phyloP scores from a whole-genome alignment of 2,329 filamentous ascomycete species.

The Acephala macrosclerotiorum region DNA sequence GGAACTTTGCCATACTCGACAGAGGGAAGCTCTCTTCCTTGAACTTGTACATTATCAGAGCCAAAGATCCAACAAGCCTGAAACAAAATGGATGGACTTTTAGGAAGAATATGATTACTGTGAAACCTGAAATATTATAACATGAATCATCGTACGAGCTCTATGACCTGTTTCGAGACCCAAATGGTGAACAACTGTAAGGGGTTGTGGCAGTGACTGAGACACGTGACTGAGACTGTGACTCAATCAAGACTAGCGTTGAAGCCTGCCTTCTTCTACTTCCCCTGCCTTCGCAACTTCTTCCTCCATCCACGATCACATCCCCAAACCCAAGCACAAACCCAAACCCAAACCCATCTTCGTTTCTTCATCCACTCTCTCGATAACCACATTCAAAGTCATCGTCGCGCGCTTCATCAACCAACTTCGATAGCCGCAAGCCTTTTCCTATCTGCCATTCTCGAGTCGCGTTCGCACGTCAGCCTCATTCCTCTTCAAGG shows the following conservation, averaged over 20 bases:
- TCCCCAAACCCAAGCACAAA: constrained; percentile 18
- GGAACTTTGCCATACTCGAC: not conserved
- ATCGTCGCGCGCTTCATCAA: constrained; percentile 33
- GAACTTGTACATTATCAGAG: constrained; percentile 7
- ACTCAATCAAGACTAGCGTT: constrained; percentile 14
- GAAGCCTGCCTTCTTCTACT: not conserved
- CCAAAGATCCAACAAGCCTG: not conserved
- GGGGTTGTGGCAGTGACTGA: not conserved
- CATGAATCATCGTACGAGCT: not conserved
- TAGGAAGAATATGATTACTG: not conserved
- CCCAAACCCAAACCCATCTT: constrained; percentile 24
- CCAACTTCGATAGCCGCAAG: constrained; percentile 39
- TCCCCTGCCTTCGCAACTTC: constrained; percentile 9
- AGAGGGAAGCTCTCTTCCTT: not conserved
- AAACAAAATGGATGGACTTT: not conserved
- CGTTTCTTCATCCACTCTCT: constrained; percentile 32
- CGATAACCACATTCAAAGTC: constrained; percentile 16
- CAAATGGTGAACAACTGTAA: not conserved
- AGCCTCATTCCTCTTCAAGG: constrained; percentile 35
- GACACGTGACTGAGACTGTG: constrained; percentile 1
- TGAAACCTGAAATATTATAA: not conserved
- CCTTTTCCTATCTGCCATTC: constrained; percentile 33
- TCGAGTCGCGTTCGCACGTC: constrained; percentile 37
- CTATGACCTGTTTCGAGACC: too few relatives aligned
- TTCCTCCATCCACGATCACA: constrained; percentile 18